Base-by-base conservation (phyloP, 2,329 filamentous ascomycete species). In the Xylaria sp. region DNA sequence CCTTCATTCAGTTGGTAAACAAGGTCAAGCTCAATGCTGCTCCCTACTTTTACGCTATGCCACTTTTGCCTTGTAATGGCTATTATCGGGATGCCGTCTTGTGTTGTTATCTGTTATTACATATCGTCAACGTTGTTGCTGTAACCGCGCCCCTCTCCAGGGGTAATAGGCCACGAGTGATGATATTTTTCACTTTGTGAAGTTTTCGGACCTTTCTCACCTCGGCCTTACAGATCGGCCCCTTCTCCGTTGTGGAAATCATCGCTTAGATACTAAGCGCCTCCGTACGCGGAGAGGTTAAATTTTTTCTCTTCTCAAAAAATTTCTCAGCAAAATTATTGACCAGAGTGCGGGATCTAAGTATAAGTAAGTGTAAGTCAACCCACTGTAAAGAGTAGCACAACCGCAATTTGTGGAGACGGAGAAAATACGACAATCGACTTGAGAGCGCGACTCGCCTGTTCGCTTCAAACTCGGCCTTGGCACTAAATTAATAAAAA, bases 331-430 rank as follows among this genome's bases (percentile, higher is more conserved):
- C 25, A 13, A 70, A 60, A 56, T 54, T 64, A 46, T 52, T 56
- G n/a, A 28, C 12, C 25, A 50, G 23, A 13, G 12, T 13, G 25
- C 34, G 39, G 20, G 28, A 28, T 23, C 28, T 39, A 61, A 52
- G 54, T 52, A 62, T 70, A 62, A 67, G 61, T 61, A 59, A 56
- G 67, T 66, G 41, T 58, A 56, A 64, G 58, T 52, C 51, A 60
- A 37, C 39, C 54, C 65, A 61, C 60, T 25, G 20, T 52, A 20
- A 64, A 37, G 15, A 59, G 50, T 68, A 65, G 52, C 54, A 67
- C 52, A 65, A 70, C 64, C 63, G 58, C 63, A 39, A 60, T 63
- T 68, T 70, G 61, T 65, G 61, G 62, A 12, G 65, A 63, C 51
- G 1, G 37, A 41, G 54, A 61, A 68, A 62, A 51, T 62, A 34